Evolutionary conservation across 257 asterid genomes (phyloP), one percentile per base, ranked within the genome.

Genomic region (Solanum piurae): DNA sequence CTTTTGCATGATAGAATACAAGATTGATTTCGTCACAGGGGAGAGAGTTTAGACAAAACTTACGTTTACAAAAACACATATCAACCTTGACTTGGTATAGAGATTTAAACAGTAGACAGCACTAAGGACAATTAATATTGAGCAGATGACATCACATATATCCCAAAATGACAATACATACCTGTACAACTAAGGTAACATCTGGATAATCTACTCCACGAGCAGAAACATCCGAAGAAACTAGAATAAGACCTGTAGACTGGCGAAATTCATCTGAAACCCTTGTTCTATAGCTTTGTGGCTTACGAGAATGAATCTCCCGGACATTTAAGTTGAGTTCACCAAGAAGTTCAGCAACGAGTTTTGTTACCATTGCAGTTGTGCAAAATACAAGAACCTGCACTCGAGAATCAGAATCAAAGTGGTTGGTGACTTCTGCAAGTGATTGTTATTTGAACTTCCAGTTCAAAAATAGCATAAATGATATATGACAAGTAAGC

Each of bases 171-270:
- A 89, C 79, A 68, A 68, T 36, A n/a, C 14, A 46, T 91, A 95
- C 99, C 98, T 97, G 99, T 73, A 97, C 62, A 69, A 97, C 99
- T 49, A 97, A 98, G 87, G 97, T 91, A 64, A 96, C 99, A 62
- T 97, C 98, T 9, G 99, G 99, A 91, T 97, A 97, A 92, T 97
- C 99, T 16, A 97, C 99, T 73, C 99, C 99, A 72, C 99, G 99
- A 16, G 99, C 99, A 91, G 99, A 96, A 60, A 96, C 99, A 74
- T 97, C 99, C 38, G 99, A 97, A 14, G 99, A 96, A 60, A 96
- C 99, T 12, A 96, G 98, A 90, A 96, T 96, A 71, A 97, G 98
- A 84, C 99, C 99, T 74, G 93, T 96, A 31, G 99, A 97, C 90
- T 97, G 95, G 90, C 99, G 94, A 74, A 97, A 96, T 89, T 97